Evolutionary conservation across 176 grass and related monocot species (phyloP), one percentile per base, ranked within the genome.

Genomic region (Zoysia pacifica): DNA sequence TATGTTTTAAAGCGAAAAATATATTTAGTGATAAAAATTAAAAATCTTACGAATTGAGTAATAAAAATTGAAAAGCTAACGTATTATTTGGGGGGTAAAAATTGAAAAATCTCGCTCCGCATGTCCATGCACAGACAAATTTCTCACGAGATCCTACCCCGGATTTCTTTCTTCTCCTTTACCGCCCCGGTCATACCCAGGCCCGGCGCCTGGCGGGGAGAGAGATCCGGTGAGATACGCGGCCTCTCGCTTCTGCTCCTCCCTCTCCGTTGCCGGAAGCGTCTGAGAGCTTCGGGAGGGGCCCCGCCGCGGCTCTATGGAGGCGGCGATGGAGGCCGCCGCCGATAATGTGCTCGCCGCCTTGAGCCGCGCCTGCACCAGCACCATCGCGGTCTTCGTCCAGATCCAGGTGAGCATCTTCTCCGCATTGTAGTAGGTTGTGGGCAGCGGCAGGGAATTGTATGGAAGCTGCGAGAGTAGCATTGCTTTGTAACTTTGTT

Each of bases 391-490:
- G 72, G 56, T 94, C 35, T 89, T 89, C 70, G 45, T 98, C 77
- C 96, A 98, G 96, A 98, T 98, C 96, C 96, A 98, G 96, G 96
- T 98, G 69, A 84, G 72, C 62, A 38, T 60, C 53, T 56, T 20
- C 69, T 53, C 71, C 47, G 18, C 78, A 74, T 82, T 85, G 63
- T 71, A 44, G 44, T n/a, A 28, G 16, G 65, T 70, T 66, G 54
- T 52, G 46, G 44, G 37, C 46, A 20, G 65, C 60, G 70, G 41
- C 56, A 48, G 48, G 64, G 70, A 79, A 81, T 85, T 75, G 48
- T 69, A 18, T 48, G 16, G 41, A 0, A 35, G 79, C 42, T 28
- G 74, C 74, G 60, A 12, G 44, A 51, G 14, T 16, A 42, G 68
- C 74, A 64, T 35, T 49, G 18, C 7, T 77, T 78, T 61, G 56